Evolutionary conservation across 495 filamentous ascomycete genomes (phyloP).

Genomic region (Aspergillus coremiiformis): DNA sequence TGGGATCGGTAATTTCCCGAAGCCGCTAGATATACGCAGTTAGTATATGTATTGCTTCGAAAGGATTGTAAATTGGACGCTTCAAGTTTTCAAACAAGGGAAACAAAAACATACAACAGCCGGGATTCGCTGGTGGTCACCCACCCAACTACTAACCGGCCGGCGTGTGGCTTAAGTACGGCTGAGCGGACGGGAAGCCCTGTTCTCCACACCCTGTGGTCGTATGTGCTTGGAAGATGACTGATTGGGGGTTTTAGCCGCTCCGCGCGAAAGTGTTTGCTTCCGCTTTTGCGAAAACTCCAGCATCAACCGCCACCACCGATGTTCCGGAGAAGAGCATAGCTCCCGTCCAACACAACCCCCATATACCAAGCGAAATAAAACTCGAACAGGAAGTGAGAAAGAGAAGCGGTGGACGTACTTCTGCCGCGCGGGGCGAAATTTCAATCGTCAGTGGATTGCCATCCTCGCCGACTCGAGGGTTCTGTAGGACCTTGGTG

Average conservation of each 20-base stretch:
- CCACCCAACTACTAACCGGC: constrained; percentile 45
- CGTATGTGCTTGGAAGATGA: constrained; percentile 27
- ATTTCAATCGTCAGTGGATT: constrained; percentile 73
- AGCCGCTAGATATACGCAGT: constrained; percentile 55
- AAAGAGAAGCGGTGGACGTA: constrained; percentile 33
- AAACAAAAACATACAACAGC: constrained; percentile 40
- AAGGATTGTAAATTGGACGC: no score
- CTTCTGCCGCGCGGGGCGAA: constrained; percentile 71
- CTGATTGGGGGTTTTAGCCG: constrained; percentile 11
- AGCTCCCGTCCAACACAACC: background rate
- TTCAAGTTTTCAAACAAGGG: constrained; percentile 20
- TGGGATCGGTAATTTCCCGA: constrained; percentile 46
- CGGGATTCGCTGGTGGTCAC: constrained; percentile 46
- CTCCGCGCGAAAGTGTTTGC: background rate
- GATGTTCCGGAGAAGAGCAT: background rate
- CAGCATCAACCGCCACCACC: background rate
- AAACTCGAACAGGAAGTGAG: background rate
- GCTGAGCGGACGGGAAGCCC: constrained; percentile 45
- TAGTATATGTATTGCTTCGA: background rate
- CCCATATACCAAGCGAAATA: background rate
- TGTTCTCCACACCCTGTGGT: constrained; percentile 47
- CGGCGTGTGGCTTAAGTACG: constrained; percentile 47
- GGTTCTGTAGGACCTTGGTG: constrained; percentile 32
- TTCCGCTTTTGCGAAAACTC: background rate
- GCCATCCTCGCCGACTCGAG: constrained; percentile 60